These are phyloP conservation scores for Gossypium ekmanianum DNA, from an alignment of 345 rosid species.

Conservation along the genomic window DNA sequence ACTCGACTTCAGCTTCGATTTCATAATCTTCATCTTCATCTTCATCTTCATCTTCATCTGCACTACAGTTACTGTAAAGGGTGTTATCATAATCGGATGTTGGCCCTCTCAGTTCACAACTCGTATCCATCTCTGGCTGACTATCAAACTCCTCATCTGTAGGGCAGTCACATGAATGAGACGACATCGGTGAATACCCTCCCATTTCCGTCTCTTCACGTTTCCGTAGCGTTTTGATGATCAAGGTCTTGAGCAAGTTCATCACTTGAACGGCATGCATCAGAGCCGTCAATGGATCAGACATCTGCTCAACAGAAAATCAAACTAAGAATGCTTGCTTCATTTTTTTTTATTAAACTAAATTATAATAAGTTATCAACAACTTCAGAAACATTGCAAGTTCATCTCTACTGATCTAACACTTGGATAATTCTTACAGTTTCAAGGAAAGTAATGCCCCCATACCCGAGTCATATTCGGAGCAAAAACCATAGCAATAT, in stretches of 20 bases:
- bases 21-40: constrained; percentile 27
- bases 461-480: constrained; percentile 95
- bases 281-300: constrained; percentile 88
- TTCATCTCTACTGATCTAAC: background rate
- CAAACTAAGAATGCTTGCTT: background rate
- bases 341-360: too few species aligned
- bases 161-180: constrained; percentile 49
- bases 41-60: constrained; percentile 27
- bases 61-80: constrained; percentile 31
- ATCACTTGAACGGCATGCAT: constrained; percentile 98
- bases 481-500: constrained; percentile 92
- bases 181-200: constrained; percentile 66
- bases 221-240: constrained; percentile 52
- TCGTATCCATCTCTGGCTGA: constrained; percentile 76
- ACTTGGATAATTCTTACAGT: background rate
- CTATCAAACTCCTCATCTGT: constrained; percentile 60
- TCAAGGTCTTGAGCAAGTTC: constrained; percentile 90
- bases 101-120: constrained; percentile 58
- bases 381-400: too few species aligned
- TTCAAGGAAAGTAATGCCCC: background rate
- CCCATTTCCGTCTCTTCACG: constrained; percentile 63
- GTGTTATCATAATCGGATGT: constrained; percentile 50
- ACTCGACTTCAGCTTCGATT: constrained; percentile 32
- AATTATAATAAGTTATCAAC: too few species aligned
- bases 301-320: constrained; percentile 48